Evolutionary conservation across 2,329 filamentous ascomycete genomes (phyloP).

Genomic region (Botrytis fragariae): DNA sequence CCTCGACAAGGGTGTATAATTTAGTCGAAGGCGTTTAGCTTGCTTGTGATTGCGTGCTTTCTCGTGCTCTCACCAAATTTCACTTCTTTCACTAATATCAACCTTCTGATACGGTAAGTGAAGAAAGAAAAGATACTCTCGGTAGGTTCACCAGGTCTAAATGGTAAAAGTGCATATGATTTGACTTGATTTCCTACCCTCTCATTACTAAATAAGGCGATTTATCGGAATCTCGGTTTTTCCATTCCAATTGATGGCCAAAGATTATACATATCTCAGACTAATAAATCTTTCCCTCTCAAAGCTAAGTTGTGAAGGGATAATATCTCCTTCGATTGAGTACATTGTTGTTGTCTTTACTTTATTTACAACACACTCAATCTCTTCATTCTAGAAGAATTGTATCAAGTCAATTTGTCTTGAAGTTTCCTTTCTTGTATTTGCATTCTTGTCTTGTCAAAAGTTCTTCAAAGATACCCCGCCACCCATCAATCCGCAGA

Average conservation of each 20-base stretch:
- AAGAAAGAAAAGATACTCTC: background rate
- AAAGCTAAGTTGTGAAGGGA: conserved; percentile 8
- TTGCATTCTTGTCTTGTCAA: background rate
- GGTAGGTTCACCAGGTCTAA: background rate
- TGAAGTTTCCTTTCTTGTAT: background rate
- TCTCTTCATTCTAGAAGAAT: background rate
- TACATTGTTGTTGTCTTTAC: background rate
- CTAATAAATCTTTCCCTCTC: conserved; percentile 15
- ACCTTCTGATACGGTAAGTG: background rate
- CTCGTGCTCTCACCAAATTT: background rate
- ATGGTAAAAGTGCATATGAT: background rate
- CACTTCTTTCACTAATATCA: background rate
- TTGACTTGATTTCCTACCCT: background rate
- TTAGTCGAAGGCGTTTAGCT: background rate
- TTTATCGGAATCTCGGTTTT: conserved; percentile 11
- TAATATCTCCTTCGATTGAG: conserved; percentile 7
- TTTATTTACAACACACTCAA: background rate
- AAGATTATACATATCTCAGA: conserved; percentile 1
- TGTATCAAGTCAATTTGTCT: conserved; percentile 10
- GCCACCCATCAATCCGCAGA: conserved; percentile 9
- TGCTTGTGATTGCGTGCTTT: conserved; percentile 15
- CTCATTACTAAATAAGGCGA: conserved; percentile 6
- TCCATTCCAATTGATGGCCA: conserved; percentile 7
- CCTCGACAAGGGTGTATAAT: background rate
- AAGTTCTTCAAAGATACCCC: conserved; percentile 11